Percentiles rank a stretch among this genome's conserved stretches.
These are phyloP conservation scores for Xanthoceras sorbifolium DNA, from an alignment of 345 rosid species.

Conservation along the genomic window DNA sequence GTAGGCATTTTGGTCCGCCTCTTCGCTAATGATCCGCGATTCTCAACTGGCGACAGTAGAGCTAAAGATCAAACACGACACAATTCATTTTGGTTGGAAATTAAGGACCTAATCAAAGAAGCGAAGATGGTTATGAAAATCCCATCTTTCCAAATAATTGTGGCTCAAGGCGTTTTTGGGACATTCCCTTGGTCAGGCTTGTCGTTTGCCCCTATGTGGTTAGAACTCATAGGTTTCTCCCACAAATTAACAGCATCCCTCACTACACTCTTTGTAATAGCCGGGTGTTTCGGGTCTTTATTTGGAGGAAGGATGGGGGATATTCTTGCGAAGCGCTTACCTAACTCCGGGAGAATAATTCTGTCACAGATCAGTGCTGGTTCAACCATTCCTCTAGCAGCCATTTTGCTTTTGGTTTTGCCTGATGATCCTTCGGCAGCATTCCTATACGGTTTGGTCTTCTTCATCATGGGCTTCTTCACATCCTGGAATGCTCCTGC, in stretches of 20 bases:
- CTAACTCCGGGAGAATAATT: conserved; percentile 58
- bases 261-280: conserved; percentile 39
- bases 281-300: conserved; percentile 42
- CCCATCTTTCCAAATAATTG: conserved; percentile 65
- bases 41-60: conserved; percentile 18
- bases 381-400: conserved; percentile 64
- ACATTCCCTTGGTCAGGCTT: conserved; percentile 67
- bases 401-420: conserved; percentile 53
- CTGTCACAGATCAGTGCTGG: conserved; percentile 62
- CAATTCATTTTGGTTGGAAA: conserved; percentile 41
- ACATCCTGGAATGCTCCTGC: conserved; percentile 69
- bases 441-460: conserved; percentile 50
- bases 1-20: conserved; percentile 59
- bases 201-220: conserved; percentile 66
- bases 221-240: conserved; percentile 68
- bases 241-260: conserved; percentile 55
- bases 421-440: conserved; percentile 63
- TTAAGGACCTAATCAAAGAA: conserved; percentile 45
- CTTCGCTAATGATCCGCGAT: conserved; percentile 71
- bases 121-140: conserved; percentile 54
- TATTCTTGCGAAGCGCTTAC: conserved; percentile 43
- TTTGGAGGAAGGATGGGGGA: conserved; percentile 75
- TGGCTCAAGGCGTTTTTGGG: conserved; percentile 71
- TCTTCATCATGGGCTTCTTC: conserved; percentile 56
- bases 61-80: conserved; percentile 20